phyloP scores from a whole-genome alignment of 129 eudicot species.

The Flaveria bidentis region DNA sequence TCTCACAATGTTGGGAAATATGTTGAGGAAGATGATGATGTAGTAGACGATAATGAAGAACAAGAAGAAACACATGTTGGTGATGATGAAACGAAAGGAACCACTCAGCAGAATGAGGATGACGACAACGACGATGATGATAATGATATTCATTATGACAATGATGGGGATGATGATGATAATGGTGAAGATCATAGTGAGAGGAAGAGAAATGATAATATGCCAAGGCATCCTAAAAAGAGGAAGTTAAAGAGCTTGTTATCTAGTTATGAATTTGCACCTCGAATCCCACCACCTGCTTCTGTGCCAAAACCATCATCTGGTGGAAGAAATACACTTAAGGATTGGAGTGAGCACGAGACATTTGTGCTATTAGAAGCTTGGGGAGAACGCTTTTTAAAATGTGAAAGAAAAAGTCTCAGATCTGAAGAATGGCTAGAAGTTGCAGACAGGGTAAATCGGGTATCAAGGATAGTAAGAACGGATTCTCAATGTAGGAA shows the following conservation, averaged over 20 bases:
- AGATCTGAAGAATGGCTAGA: conserved; percentile 88
- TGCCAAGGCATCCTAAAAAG: conserved; percentile 68
- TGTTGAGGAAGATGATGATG: conserved; percentile 42
- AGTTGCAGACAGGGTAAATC: conserved; percentile 77
- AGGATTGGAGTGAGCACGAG: conserved; percentile 89
- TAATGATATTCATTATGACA: conserved; percentile 19
- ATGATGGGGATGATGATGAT: conserved; percentile 30
- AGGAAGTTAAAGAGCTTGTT: conserved; percentile 75
- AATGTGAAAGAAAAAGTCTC: conserved; percentile 78
- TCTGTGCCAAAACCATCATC: conserved; percentile 47
- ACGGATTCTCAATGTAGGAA: conserved; percentile 84
- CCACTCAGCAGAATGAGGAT: conserved; percentile 37
- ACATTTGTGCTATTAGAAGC: conserved; percentile 69
- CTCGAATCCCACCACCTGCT: conserved; percentile 64
- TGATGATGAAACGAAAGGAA: conserved; percentile 33
- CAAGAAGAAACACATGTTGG: conserved; percentile 30
- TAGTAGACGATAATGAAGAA: conserved; percentile 34
- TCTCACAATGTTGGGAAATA: conserved; percentile 34
- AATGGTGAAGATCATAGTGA: background rate
- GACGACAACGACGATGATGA: conserved; percentile 39
- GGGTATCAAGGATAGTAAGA: conserved; percentile 62
- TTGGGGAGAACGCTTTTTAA: conserved; percentile 81
- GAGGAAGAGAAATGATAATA: background rate
- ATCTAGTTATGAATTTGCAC: conserved; percentile 76
- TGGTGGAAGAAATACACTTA: conserved; percentile 67